phyloP scores from a whole-genome alignment of 1,284 basidiomycete genomes.

The Austroboletus niveus region DNA sequence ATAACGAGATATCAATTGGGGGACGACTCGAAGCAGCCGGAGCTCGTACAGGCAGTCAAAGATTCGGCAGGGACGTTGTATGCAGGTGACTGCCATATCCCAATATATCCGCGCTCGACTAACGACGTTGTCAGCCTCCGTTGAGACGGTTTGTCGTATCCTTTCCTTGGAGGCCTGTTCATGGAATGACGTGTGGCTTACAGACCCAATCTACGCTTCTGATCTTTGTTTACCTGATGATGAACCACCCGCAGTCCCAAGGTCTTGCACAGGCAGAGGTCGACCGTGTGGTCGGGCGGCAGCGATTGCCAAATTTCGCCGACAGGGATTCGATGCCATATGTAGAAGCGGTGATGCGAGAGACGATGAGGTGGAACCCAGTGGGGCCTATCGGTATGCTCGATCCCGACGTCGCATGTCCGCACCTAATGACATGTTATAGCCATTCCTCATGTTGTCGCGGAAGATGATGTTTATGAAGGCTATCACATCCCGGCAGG shows the following conservation, averaged over 20 bases:
- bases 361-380: conserved; percentile 30
- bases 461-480: conserved; percentile 23
- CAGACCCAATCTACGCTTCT: conserved; percentile 16
- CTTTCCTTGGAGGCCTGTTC: not conserved
- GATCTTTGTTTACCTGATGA: conserved; percentile 36
- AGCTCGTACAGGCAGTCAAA: conserved; percentile 11
- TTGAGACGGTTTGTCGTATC: conserved; percentile 20
- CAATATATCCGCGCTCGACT: not conserved
- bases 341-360: conserved; percentile 37
- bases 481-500: conserved; percentile 21
- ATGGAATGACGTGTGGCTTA: not conserved
- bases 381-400: conserved; percentile 18
- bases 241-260: conserved; percentile 34
- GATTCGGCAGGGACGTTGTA: conserved; percentile 15
- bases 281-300: conserved; percentile 35
- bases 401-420: not conserved
- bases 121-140: conserved; percentile 12
- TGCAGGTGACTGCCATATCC: conserved; percentile 10
- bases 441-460: conserved; percentile 12
- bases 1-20: conserved; percentile 10
- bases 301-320: conserved; percentile 39
- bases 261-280: conserved; percentile 38
- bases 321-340: conserved; percentile 39
- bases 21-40: conserved; percentile 5
- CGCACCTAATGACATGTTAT: not conserved